Percentiles rank a stretch among this genome's conserved stretches.
Evolutionary conservation across 352 stramenopile genomes (phyloP).

Genomic region (Plasmopara viticola): DNA sequence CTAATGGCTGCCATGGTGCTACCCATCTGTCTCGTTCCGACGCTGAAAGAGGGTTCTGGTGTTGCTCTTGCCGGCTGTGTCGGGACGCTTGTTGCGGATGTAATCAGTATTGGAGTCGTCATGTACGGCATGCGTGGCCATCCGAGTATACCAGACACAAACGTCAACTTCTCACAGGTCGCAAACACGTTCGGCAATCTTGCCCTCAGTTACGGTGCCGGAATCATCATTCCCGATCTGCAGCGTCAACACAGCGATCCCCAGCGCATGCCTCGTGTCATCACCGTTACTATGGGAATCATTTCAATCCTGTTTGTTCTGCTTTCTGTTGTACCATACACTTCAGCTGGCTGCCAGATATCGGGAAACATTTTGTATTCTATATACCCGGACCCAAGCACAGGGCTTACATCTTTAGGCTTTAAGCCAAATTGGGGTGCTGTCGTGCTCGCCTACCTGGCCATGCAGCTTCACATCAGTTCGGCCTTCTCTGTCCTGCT

Average conservation of each 20-base stretch:
- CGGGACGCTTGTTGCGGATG: conserved; percentile 52
- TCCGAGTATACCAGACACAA: conserved; percentile 33
- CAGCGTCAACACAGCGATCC: conserved; percentile 58
- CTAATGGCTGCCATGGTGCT: conserved; percentile 49
- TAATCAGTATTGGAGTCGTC: conserved; percentile 42
- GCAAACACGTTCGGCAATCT: conserved; percentile 56
- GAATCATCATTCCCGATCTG: conserved; percentile 56
- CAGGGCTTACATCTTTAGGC: conserved; percentile 27
- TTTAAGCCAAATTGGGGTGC: conserved; percentile 37
- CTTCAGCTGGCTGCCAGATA: conserved; percentile 55
- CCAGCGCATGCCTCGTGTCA: conserved; percentile 52
- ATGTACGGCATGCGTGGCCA: conserved; percentile 51
- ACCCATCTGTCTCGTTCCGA: conserved; percentile 50
- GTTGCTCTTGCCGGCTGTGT: conserved; percentile 52
- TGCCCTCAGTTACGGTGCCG: conserved; percentile 53
- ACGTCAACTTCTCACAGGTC: conserved; percentile 47
- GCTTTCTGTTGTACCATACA: conserved; percentile 34
- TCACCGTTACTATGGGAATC: conserved; percentile 44
- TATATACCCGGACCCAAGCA: conserved; percentile 39
- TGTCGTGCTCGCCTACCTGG: conserved; percentile 43
- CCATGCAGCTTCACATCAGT: conserved; percentile 55
- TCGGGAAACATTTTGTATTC: conserved; percentile 61
- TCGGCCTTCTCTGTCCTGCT: conserved; percentile 42
- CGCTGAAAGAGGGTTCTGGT: conserved; percentile 55
- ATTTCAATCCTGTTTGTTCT: conserved; percentile 48